Evolutionary conservation across 768 basidiomycete species (phyloP), one percentile per base, ranked within the genome.

Genomic region (Fibroporia radiculosa): DNA sequence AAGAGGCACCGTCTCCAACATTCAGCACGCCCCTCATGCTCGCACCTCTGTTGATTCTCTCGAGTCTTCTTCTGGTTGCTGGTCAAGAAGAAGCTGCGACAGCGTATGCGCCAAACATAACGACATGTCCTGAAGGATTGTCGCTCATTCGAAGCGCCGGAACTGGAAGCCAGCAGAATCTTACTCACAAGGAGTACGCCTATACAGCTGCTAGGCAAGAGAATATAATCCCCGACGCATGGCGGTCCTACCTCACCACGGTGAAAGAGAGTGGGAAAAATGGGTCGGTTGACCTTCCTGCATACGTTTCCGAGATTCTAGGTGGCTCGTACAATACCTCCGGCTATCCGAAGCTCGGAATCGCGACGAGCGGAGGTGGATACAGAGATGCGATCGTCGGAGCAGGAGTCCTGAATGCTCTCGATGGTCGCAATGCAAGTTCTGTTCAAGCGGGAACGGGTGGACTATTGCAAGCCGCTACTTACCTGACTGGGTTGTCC

Each of bases 301-400:
- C 43, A 3, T 72, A 72, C 33, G 64, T 66, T 7, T 52, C 58
- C 11, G 34, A 44, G 24, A 66, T 72, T 32, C 53, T 64, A 24
- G 27, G 45, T 25, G 49, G 50, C 16, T 4, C 51, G 1, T 40
- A 48, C 7, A 52, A 48, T 22, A 22, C 47, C 3, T 31, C 39
- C 1, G 40, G 59, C 13, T 48, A 58, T 0, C 72, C 72, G 3
- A 66, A 52, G 16, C 53, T 77, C 5, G 74, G 68, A 0, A 72
- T 79, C 41, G 77, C 78, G 0, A 58, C 69, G 19, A 74, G 72
- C 22, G 80, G 80, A 12, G 80, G 80, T 6, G 73, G 77, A 0
- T 71, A 74, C 39, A 61, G 80, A 12, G 80, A 80, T 0, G 74
- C 76, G 3, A 63, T 76, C 6, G 73, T 71, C 40, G 72, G 70